phyloP scores from a whole-genome alignment of 306 rosid species.

The Herpetospermum pedunculosum region DNA sequence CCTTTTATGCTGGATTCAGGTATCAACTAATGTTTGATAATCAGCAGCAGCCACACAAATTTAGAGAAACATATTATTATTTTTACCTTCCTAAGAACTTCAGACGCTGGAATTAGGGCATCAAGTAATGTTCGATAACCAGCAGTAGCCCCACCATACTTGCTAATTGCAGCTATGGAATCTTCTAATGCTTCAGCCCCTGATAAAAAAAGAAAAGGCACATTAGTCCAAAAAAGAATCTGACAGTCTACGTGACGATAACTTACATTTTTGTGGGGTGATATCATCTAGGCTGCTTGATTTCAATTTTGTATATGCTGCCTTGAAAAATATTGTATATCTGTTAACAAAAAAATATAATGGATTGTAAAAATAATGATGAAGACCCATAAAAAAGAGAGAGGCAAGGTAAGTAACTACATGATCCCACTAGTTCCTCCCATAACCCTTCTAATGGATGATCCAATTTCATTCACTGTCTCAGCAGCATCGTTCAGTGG shows the following conservation, averaged over 20 bases:
- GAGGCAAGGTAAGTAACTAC: conserved; percentile 34
- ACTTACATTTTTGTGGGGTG: conserved; percentile 56
- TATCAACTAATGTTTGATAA: neutral
- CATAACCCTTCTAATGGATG: conserved; percentile 72
- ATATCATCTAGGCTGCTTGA: conserved; percentile 33
- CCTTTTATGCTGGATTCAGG: neutral
- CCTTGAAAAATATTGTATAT: conserved; percentile 66
- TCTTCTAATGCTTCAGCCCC: conserved; percentile 82
- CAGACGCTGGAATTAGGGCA: conserved; percentile 80
- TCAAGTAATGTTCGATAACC: conserved; percentile 92
- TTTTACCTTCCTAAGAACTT: conserved; percentile 58
- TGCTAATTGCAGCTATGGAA: conserved; percentile 76
- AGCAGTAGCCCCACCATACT: conserved; percentile 90
- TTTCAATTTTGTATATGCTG: conserved; percentile 60
- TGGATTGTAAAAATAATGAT: neutral
- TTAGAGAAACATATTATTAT: neutral
- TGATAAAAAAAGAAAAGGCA: conserved; percentile 24
- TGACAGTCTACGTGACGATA: conserved; percentile 19
- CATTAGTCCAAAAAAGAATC: conserved; percentile 9
- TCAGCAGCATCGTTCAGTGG: conserved; percentile 90
- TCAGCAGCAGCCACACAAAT: neutral
- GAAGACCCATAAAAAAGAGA: neutral
- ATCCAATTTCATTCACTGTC: conserved; percentile 74
- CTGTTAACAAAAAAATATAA: conserved; percentile 21
- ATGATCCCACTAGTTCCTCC: conserved; percentile 96